These are phyloP conservation scores for Solanum bulbocastanum DNA, from an alignment of 257 asterid species.

Conservation along the genomic window DNA sequence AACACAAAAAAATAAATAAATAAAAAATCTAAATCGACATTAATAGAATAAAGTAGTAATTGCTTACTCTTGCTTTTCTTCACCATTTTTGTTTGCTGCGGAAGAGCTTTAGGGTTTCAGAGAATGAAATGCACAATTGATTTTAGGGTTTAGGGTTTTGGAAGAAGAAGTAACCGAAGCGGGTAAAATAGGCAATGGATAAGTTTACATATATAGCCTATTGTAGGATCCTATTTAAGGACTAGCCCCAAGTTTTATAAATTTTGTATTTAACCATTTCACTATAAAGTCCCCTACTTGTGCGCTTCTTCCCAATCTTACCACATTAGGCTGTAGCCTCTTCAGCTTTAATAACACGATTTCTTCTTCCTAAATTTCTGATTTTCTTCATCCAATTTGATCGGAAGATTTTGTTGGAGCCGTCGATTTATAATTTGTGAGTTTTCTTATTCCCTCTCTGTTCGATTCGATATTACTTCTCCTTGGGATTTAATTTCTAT, in stretches of 20 bases:
- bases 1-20: neutral
- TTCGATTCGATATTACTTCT: neutral
- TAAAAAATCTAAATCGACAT: neutral
- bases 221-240: neutral
- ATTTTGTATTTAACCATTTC: no score
- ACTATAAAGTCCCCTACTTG: no score
- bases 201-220: neutral
- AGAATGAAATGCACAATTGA: neutral
- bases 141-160: neutral
- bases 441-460: neutral
- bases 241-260: neutral
- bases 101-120: neutral
- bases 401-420: neutral
- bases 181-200: neutral
- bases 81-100: slow-evolving; percentile 41
- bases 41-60: neutral
- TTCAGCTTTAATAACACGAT: neutral
- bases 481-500: no score
- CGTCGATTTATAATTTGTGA: neutral
- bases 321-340: neutral
- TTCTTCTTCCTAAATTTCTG: neutral
- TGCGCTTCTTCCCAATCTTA: neutral
- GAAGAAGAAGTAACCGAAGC: neutral
- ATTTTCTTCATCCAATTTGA: neutral
- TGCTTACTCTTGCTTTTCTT: slow-evolving; percentile 67